Conservation (phyloP, 2,329 filamentous ascomycete species). For the Paracorniculantispora psalliotae region DNA sequence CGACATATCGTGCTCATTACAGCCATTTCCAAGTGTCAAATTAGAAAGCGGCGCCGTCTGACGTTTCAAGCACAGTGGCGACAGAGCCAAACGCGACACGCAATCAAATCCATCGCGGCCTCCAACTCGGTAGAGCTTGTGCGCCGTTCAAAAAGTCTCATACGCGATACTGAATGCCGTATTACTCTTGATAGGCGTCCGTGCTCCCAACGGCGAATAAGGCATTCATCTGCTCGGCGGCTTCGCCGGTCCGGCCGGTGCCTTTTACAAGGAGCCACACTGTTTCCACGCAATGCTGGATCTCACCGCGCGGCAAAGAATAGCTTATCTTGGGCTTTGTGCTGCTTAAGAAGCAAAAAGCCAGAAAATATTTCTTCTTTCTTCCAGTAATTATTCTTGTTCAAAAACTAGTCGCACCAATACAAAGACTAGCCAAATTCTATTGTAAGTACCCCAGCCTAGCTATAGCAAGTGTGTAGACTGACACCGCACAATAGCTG, state of each 20-base stretch:
- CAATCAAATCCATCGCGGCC: neutral
- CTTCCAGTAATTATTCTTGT: too few relatives aligned
- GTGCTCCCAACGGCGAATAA: neutral
- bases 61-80: too few relatives aligned
- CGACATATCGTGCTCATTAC: too few relatives aligned
- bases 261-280: neutral
- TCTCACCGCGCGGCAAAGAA: neutral
- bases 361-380: neutral
- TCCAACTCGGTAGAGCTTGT: neutral
- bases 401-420: neutral
- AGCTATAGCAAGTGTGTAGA: too few relatives aligned
- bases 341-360: neutral
- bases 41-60: too few relatives aligned
- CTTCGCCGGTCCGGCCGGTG: neutral
- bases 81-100: neutral
- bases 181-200: neutral
- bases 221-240: neutral
- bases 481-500: too few relatives aligned
- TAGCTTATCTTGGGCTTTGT: neutral
- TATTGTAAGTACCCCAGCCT: neutral
- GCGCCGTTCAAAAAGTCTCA: neutral
- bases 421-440: neutral
- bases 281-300: neutral
- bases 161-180: neutral
- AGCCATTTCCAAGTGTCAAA: too few relatives aligned